A percentile compares a stretch with the other conserved stretches of the same genome.
Conservation (phyloP, 1,284 basidiomycete species). For the Flammula alnicola region DNA sequence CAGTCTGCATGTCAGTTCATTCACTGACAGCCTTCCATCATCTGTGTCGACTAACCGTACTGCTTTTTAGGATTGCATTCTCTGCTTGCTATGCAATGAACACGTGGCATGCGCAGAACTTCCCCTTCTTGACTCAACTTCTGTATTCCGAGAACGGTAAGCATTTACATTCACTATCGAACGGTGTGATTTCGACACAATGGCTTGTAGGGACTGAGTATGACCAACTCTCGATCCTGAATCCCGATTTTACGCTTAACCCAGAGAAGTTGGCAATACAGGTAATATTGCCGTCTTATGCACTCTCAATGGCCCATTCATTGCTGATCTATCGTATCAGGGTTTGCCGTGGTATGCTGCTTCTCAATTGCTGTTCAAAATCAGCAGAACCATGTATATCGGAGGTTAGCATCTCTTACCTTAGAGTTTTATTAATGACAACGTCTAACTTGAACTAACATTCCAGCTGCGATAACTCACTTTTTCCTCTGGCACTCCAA, state of each 20-base stretch:
- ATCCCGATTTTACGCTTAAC: conserved; percentile 47
- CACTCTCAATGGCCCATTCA: conserved; percentile 23
- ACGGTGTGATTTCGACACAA: neutral
- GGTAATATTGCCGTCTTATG: conserved; percentile 48
- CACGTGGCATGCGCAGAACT: conserved; percentile 47
- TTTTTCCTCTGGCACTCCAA: conserved; percentile 48
- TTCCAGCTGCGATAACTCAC: conserved; percentile 42
- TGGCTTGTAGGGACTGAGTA: conserved; percentile 3
- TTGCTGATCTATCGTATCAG: conserved; percentile 2
- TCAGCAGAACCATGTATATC: conserved; percentile 36
- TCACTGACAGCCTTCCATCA: neutral
- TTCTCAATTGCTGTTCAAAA: conserved; percentile 35
- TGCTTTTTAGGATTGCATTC: conserved; percentile 39
- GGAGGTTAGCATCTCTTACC: conserved; percentile 22
- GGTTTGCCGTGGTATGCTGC: conserved; percentile 42
- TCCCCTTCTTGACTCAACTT: conserved; percentile 53
- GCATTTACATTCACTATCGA: conserved; percentile 19
- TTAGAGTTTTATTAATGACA: neutral
- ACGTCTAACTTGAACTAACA: neutral
- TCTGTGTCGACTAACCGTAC: neutral
- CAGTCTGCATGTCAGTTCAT: conserved; percentile 44
- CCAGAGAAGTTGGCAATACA: conserved; percentile 37
- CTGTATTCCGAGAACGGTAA: conserved; percentile 46
- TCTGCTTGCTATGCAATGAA: conserved; percentile 43
- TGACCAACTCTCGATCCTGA: conserved; percentile 38